Evolutionary conservation across 2,329 filamentous ascomycete species (phyloP).

Genomic region (Chaetomium sp.): DNA sequence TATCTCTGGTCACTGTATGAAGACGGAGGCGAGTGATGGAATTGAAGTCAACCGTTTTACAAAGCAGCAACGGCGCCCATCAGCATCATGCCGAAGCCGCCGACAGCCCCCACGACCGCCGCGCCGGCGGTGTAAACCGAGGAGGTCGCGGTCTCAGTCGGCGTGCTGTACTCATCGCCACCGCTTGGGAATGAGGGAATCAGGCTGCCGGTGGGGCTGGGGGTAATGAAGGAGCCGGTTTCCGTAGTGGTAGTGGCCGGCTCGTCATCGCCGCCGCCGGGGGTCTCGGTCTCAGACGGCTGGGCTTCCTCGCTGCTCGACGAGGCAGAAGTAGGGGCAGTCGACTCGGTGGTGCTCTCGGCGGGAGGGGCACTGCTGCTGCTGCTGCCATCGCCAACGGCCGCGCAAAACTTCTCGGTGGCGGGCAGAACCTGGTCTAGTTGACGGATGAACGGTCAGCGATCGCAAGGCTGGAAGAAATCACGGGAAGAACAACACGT

Average conservation of each 20-base stretch:
- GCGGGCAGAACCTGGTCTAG: slow-evolving; percentile 30
- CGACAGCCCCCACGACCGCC: slow-evolving; percentile 5
- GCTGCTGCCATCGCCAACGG: slow-evolving; percentile 33
- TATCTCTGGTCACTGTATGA: neutral
- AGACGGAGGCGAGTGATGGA: neutral
- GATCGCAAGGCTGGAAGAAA: neutral
- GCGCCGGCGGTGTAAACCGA: slow-evolving; percentile 1
- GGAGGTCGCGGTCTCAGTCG: neutral
- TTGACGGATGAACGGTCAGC: too few relatives aligned
- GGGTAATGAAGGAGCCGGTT: neutral
- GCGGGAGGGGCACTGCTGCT: neutral
- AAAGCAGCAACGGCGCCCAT: slow-evolving; percentile 21
- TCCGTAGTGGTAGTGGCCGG: neutral
- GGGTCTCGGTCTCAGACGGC: neutral
- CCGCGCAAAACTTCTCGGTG: slow-evolving; percentile 54
- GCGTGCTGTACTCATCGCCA: neutral
- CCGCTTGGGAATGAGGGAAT: neutral
- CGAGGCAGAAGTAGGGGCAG: neutral
- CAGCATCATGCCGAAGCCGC: slow-evolving; percentile 18
- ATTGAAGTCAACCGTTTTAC: slow-evolving; percentile 1
- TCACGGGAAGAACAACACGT: neutral
- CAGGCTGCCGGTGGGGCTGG: neutral
- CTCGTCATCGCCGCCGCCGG: neutral
- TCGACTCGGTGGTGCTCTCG: slow-evolving; percentile 2
- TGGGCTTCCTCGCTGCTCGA: neutral